A percentile compares a stretch with the other conserved stretches of the same genome.
phyloP scores from a whole-genome alignment of 495 filamentous ascomycete species.

The Rusavskia elegans region DNA sequence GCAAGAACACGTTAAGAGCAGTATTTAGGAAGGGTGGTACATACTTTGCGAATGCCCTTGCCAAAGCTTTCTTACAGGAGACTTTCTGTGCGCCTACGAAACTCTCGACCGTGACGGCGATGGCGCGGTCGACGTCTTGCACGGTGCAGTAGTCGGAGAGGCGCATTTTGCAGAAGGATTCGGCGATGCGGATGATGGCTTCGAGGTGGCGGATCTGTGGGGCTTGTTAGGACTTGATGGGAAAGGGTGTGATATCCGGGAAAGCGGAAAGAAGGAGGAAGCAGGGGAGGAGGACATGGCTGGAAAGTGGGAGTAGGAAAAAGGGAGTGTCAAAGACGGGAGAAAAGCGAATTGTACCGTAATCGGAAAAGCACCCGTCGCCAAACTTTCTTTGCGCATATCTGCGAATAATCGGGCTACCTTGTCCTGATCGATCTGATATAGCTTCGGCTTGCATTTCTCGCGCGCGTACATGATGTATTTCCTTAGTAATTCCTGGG shows the following conservation, averaged over 20 bases:
- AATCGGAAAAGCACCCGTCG: slow-evolving; percentile 93
- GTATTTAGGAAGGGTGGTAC: slow-evolving; percentile 6
- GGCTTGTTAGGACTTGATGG: slow-evolving; percentile 1
- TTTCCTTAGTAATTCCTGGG: slow-evolving; percentile 85
- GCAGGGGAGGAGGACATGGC: too few relatives aligned
- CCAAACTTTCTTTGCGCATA: slow-evolving; percentile 82
- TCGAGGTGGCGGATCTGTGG: slow-evolving; percentile 84
- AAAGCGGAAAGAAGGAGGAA: too few relatives aligned
- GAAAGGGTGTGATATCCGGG: too few relatives aligned
- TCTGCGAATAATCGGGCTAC: slow-evolving; percentile 87
- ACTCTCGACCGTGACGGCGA: slow-evolving; percentile 89
- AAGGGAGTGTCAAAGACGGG: not conserved
- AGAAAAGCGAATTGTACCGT: slow-evolving; percentile 51
- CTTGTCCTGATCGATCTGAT: slow-evolving; percentile 98
- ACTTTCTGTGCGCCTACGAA: slow-evolving; percentile 97
- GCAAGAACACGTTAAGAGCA: too few relatives aligned
- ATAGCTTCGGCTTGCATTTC: slow-evolving; percentile 77
- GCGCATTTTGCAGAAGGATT: slow-evolving; percentile 91
- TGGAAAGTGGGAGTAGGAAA: not conserved
- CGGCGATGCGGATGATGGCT: slow-evolving; percentile 88
- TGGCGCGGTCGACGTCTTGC: slow-evolving; percentile 89
- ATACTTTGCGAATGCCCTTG: slow-evolving; percentile 95
- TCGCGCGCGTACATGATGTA: slow-evolving; percentile 96
- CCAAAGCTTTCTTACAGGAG: slow-evolving; percentile 92
- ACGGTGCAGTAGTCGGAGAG: slow-evolving; percentile 80